These are phyloP conservation scores for Mycosphaerella sp. DNA, from an alignment of 2,329 filamentous ascomycete species.

Conservation along the genomic window DNA sequence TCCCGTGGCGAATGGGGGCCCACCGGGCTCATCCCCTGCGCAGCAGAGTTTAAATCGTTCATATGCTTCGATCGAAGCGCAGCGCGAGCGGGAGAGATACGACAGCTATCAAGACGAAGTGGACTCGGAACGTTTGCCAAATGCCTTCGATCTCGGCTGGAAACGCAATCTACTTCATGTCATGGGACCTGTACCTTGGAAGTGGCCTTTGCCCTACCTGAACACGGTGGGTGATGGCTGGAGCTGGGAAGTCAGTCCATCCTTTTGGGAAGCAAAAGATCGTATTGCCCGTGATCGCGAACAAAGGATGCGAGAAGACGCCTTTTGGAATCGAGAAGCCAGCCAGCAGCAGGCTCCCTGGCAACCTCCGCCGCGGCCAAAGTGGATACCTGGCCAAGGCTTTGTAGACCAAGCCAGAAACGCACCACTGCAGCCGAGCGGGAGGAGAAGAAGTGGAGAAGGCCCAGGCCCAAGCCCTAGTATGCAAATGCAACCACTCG, in stretches of 20 bases:
- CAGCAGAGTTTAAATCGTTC: constrained; percentile 39
- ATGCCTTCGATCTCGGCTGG: constrained; percentile 88
- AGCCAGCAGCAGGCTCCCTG: constrained; percentile 6
- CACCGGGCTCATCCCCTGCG: constrained; percentile 39
- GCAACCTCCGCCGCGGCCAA: constrained; percentile 14
- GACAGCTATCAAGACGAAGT: constrained; percentile 81
- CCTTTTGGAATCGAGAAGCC: constrained; percentile 14
- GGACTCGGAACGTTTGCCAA: constrained; percentile 80
- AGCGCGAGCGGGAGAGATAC: constrained; percentile 62
- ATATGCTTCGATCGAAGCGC: constrained; percentile 54
- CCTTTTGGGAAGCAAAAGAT: constrained; percentile 69
- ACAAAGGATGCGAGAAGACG: constrained; percentile 32
- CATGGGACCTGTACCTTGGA: constrained; percentile 64
- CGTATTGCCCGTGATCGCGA: constrained; percentile 43
- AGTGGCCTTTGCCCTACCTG: constrained; percentile 76
- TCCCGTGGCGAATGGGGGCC: neutral
- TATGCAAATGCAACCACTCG: constrained; percentile 40
- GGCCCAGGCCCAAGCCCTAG: constrained; percentile 10
- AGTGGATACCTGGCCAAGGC: constrained; percentile 28
- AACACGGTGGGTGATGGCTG: constrained; percentile 91
- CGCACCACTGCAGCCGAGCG: neutral
- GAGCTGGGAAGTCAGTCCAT: constrained; percentile 80
- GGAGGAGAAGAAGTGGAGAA: neutral
- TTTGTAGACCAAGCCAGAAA: constrained; percentile 35
- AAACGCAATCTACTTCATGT: constrained; percentile 72